These are phyloP conservation scores for Colletotrichum somersetense DNA, from an alignment of 2,329 filamentous ascomycete genomes.

Conservation along the genomic window DNA sequence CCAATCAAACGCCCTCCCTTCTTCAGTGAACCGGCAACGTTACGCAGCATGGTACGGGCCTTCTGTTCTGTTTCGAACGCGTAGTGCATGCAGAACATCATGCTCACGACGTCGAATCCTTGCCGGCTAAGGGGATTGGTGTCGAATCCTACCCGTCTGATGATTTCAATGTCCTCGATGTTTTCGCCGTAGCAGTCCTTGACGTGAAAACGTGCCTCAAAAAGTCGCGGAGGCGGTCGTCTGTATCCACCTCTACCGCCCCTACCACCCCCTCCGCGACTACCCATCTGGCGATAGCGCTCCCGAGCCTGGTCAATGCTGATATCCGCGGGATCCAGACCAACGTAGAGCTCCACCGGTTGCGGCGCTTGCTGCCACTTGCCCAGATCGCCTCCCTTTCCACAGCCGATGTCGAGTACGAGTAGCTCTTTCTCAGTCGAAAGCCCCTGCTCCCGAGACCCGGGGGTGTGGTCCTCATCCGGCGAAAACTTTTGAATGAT, in stretches of 20 bases:
- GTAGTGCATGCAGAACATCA: constrained; percentile 99
- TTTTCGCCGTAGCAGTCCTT: constrained; percentile 94
- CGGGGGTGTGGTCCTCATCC: constrained; percentile 77
- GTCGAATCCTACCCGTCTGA: constrained; percentile 90
- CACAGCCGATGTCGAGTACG: constrained; percentile 94
- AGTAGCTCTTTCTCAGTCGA: constrained; percentile 73
- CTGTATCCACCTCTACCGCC: constrained; percentile 66
- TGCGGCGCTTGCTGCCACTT: constrained; percentile 98
- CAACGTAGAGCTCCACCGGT: constrained; percentile 91
- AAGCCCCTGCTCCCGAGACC: constrained; percentile 66
- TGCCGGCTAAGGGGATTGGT: constrained; percentile 77
- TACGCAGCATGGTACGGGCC: constrained; percentile 90
- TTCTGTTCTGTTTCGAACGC: constrained; percentile 94
- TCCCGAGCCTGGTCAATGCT: constrained; percentile 92
- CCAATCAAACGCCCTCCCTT: constrained; percentile 96
- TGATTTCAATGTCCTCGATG: constrained; percentile 83
- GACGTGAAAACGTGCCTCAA: constrained; percentile 87
- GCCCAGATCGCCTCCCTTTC: constrained; percentile 93
- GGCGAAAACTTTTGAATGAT: constrained; percentile 97
- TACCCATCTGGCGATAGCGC: constrained; percentile 80
- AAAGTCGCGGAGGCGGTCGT: constrained; percentile 69
- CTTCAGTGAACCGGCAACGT: constrained; percentile 89
- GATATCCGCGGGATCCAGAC: constrained; percentile 91
- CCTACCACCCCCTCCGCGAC: constrained; percentile 67
- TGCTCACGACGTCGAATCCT: constrained; percentile 95